Evolutionary conservation across 495 filamentous ascomycete genomes (phyloP).

Genomic region (Elaphomyces granulatus): DNA sequence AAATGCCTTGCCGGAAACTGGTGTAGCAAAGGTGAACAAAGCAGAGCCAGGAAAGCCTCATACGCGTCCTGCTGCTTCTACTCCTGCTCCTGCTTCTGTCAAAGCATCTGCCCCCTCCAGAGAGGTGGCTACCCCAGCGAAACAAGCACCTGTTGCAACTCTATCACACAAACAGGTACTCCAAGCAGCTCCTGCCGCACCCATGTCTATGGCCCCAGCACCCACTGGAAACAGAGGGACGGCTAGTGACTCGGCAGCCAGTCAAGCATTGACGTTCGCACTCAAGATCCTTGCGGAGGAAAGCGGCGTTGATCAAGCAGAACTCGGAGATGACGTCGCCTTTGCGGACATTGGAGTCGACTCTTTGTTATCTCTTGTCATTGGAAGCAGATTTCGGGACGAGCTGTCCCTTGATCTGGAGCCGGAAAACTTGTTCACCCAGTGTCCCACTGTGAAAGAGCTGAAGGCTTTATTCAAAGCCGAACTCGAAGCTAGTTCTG

Average conservation of each 20-base stretch:
- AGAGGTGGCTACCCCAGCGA: no score
- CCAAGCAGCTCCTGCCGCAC: no score
- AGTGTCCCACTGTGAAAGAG: constrained; percentile 32
- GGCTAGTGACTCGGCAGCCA: neutral
- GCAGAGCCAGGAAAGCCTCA: neutral
- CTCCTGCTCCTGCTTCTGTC: no score
- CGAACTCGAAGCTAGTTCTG: neutral
- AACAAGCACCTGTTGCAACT: neutral
- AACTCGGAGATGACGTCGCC: constrained; percentile 18
- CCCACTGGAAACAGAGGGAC: no score
- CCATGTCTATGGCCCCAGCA: no score
- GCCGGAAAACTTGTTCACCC: constrained; percentile 1
- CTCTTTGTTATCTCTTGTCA: constrained; percentile 34
- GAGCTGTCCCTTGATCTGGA: constrained; percentile 19
- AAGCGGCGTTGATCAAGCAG: constrained; percentile 9
- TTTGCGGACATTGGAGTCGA: constrained; percentile 38
- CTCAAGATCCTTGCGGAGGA: constrained; percentile 14
- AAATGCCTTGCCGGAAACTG: no score
- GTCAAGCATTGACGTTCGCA: neutral
- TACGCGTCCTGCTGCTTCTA: no score
- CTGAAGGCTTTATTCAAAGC: constrained; percentile 19
- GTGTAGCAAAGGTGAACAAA: neutral
- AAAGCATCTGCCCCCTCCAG: no score
- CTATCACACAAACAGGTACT: no score
- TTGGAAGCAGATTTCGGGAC: constrained; percentile 24